Conservation (phyloP, 1,139 yeast species). For the Yamadazyma blattariae region DNA sequence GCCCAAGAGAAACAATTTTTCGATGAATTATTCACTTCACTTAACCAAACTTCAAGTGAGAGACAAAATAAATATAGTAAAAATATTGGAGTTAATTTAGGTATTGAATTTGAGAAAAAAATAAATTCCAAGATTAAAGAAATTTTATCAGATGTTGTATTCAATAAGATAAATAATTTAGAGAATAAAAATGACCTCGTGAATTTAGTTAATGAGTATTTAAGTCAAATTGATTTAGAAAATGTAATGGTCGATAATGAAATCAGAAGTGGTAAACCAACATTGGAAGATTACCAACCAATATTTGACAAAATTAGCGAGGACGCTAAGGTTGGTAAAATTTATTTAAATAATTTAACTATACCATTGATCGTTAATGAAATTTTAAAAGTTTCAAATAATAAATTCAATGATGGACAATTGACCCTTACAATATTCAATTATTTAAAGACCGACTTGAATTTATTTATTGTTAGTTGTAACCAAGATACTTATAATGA, state of each 20-base stretch:
- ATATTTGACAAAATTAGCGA: slow-evolving; percentile 11
- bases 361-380: slow-evolving; percentile 38
- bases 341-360: slow-evolving; percentile 29
- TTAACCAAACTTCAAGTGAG: background rate
- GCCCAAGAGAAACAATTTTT: slow-evolving; percentile 17
- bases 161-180: slow-evolving; percentile 16
- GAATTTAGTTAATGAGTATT: slow-evolving; percentile 8
- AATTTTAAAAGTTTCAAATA: slow-evolving; percentile 23
- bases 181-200: slow-evolving; percentile 3
- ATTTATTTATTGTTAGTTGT: slow-evolving; percentile 33
- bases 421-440: slow-evolving; percentile 37
- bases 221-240: slow-evolving; percentile 8
- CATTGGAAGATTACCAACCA: slow-evolving; percentile 15
- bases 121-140: slow-evolving; percentile 17
- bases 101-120: slow-evolving; percentile 10
- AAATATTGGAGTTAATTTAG: background rate
- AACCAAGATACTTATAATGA: slow-evolving; percentile 45
- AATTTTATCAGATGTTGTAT: slow-evolving; percentile 24
- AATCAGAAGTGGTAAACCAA: slow-evolving; percentile 3
- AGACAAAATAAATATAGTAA: background rate
- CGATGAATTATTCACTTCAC: slow-evolving; percentile 5
- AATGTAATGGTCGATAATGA: slow-evolving; percentile 5
- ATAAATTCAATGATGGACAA: slow-evolving; percentile 34
- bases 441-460: slow-evolving; percentile 29
- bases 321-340: background rate